A percentile compares a stretch with the other conserved stretches of the same genome.
Evolutionary conservation across 2,329 filamentous ascomycete species (phyloP).

Genomic region (Aureobasidium sp.): DNA sequence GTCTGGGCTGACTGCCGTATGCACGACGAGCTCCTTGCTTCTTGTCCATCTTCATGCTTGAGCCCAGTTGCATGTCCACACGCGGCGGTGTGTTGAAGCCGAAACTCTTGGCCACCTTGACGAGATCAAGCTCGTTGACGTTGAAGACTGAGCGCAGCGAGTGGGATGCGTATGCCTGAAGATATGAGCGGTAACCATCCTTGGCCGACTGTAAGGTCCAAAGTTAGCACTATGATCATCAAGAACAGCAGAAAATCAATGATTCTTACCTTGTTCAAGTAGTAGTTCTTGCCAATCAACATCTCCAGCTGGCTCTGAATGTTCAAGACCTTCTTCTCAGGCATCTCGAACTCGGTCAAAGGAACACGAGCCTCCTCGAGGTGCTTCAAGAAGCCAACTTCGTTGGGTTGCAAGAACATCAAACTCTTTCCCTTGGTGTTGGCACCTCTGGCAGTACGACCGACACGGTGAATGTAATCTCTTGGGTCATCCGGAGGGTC

Average conservation of each 20-base stretch:
- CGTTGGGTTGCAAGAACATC: constrained; percentile 86
- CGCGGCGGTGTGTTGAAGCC: constrained; percentile 71
- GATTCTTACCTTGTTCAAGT: constrained; percentile 70
- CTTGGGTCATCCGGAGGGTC: constrained; percentile 57
- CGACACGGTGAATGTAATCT: constrained; percentile 93
- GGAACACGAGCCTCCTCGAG: constrained; percentile 88
- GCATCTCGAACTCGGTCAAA: constrained; percentile 94
- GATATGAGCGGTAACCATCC: constrained; percentile 76
- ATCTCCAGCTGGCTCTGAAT: constrained; percentile 79
- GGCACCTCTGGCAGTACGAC: constrained; percentile 81
- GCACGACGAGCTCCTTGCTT: constrained; percentile 55
- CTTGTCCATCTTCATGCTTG: constrained; percentile 68
- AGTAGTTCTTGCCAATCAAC: constrained; percentile 91
- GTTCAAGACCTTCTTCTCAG: constrained; percentile 81
- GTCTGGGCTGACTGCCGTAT: constrained; percentile 73
- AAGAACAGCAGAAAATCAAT: background rate
- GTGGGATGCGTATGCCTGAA: constrained; percentile 91
- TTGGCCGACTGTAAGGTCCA: constrained; percentile 48
- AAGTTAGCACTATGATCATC: background rate
- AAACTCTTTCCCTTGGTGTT: constrained; percentile 80
- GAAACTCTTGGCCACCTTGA: constrained; percentile 78
- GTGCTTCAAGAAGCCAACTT: constrained; percentile 87
- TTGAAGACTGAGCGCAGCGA: constrained; percentile 77
- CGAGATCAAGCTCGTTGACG: constrained; percentile 71
- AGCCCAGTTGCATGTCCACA: constrained; percentile 70